Evolutionary conservation across 352 stramenopile genomes (phyloP).

Genomic region (Phytopythium cucurbitacearum): DNA sequence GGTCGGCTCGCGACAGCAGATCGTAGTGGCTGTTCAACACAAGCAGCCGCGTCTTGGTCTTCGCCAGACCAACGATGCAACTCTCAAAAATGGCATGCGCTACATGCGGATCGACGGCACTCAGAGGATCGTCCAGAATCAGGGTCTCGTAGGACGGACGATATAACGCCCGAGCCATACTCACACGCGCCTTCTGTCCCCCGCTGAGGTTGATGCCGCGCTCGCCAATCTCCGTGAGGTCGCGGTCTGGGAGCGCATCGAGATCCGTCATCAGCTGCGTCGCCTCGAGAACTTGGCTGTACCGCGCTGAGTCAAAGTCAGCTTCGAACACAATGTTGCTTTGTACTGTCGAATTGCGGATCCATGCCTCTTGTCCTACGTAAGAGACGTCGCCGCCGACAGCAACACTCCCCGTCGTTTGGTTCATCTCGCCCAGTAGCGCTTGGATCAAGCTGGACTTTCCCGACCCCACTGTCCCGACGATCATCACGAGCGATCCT

Average conservation of each 20-base stretch:
- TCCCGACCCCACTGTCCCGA: constrained; percentile 48
- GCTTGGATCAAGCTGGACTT: constrained; percentile 52
- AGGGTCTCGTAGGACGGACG: constrained; percentile 76
- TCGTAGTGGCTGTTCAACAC: constrained; percentile 92
- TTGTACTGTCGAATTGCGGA: constrained; percentile 27
- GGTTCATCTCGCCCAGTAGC: constrained; percentile 40
- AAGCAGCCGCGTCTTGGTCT: constrained; percentile 72
- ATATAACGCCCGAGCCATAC: constrained; percentile 88
- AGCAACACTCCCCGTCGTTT: constrained; percentile 6
- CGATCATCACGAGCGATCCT: constrained; percentile 50
- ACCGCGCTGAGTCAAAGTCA: constrained; percentile 15
- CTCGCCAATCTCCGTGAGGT: constrained; percentile 94
- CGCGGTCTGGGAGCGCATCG: constrained; percentile 74
- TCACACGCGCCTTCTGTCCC: constrained; percentile 88
- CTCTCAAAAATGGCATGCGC: constrained; percentile 88
- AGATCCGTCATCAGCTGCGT: constrained; percentile 87
- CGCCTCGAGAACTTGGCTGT: constrained; percentile 49
- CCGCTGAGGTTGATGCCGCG: constrained; percentile 93
- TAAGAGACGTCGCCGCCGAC: constrained; percentile 24
- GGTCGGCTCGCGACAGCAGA: constrained; percentile 49
- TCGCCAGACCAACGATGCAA: constrained; percentile 56
- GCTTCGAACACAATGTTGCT: constrained; percentile 39
- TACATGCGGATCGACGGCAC: constrained; percentile 93
- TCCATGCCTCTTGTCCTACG: constrained; percentile 35
- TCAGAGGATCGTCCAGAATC: constrained; percentile 92